A percentile compares a stretch with the other conserved stretches of the same genome.
phyloP scores from a whole-genome alignment of 352 stramenopile genomes.

The Phytophthora syringae region DNA sequence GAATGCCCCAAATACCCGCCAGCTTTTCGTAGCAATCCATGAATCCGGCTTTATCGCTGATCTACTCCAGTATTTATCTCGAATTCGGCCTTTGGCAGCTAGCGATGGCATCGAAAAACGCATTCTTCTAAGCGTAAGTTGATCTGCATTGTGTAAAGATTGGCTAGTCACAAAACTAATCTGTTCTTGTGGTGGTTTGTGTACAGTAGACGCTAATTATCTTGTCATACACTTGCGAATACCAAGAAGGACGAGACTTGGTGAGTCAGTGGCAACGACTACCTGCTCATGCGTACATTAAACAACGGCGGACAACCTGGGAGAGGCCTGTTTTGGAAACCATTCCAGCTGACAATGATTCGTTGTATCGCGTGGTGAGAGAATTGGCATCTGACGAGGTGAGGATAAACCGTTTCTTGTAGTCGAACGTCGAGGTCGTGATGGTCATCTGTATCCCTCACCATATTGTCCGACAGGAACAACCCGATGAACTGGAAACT shows the following conservation, averaged over 20 bases:
- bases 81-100: slow-evolving; percentile 37
- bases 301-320: slow-evolving; percentile 28
- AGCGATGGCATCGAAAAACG: slow-evolving; percentile 27
- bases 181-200: not conserved
- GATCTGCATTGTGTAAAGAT: not conserved
- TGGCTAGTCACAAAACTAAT: not conserved
- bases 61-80: slow-evolving; percentile 50
- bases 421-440: not conserved
- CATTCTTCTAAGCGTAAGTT: slow-evolving; percentile 39
- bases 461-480: slow-evolving; percentile 13
- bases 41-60: slow-evolving; percentile 47
- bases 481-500: slow-evolving; percentile 15
- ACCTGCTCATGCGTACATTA: slow-evolving; percentile 34
- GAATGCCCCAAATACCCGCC: slow-evolving; percentile 38
- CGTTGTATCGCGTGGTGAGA: slow-evolving; percentile 30
- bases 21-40: slow-evolving; percentile 45
- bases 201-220: slow-evolving; percentile 33
- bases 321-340: slow-evolving; percentile 16
- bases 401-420: not conserved
- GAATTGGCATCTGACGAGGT: slow-evolving; percentile 15
- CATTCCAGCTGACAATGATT: slow-evolving; percentile 38
- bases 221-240: slow-evolving; percentile 41
- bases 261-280: slow-evolving; percentile 34
- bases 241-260: slow-evolving; percentile 33
- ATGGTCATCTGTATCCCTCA: not conserved